Evolutionary conservation across 2,329 filamentous ascomycete species (phyloP).

Genomic region (Alternaria atra): DNA sequence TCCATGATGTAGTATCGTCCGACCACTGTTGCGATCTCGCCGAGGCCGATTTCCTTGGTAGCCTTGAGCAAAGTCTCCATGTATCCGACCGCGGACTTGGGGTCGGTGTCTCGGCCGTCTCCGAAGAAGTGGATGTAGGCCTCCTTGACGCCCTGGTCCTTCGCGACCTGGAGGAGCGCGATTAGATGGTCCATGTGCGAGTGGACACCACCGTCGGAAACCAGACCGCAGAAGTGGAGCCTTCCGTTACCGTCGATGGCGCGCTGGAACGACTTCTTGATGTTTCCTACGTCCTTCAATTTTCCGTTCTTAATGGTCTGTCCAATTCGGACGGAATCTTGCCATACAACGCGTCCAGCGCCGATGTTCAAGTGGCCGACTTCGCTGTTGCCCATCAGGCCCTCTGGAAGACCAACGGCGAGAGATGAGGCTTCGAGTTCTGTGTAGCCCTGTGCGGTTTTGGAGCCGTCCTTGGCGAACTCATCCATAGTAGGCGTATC

Average conservation of each 20-base stretch:
- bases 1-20: conserved; percentile 99
- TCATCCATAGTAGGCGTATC: conserved; percentile 95
- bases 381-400: conserved; percentile 98
- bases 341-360: conserved; percentile 96
- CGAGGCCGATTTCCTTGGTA: conserved; percentile 82
- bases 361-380: conserved; percentile 99
- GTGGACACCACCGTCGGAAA: conserved; percentile 97
- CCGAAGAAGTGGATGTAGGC: conserved; percentile 99
- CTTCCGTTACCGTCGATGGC: conserved; percentile 90
- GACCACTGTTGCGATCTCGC: conserved; percentile 90
- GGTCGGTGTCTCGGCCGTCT: conserved; percentile 96
- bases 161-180: conserved; percentile 86
- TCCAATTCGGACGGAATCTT: conserved; percentile 93
- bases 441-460: conserved; percentile 83
- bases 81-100: conserved; percentile 89
- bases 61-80: conserved; percentile 85
- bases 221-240: conserved; percentile 88
- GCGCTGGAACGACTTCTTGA: conserved; percentile 78
- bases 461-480: conserved; percentile 72
- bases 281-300: conserved; percentile 76
- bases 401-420: conserved; percentile 93
- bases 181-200: conserved; percentile 94
- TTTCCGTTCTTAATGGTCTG: conserved; percentile 87
- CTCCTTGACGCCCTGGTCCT: conserved; percentile 84
- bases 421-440: conserved; percentile 95